Conservation (phyloP, 805 yeast species). For the Metschnikowia borealis region DNA sequence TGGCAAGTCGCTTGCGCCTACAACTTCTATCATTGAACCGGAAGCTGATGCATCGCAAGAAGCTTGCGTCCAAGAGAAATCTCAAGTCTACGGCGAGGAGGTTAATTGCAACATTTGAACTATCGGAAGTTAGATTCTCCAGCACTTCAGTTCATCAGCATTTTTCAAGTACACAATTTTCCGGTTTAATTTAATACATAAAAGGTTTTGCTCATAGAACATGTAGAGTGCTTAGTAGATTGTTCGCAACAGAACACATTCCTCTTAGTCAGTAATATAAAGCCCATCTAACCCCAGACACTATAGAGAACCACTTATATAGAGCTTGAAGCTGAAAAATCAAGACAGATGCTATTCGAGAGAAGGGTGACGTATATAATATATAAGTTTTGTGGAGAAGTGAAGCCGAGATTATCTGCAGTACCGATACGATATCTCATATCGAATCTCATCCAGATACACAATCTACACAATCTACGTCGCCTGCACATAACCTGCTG, state of each 20-base stretch:
- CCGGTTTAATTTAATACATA: background rate
- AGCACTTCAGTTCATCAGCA: background rate
- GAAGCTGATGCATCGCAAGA: background rate
- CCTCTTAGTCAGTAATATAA: no score
- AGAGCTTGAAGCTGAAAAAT: no score
- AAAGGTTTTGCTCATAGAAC: background rate
- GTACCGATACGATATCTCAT: background rate
- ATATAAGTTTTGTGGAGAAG: no score
- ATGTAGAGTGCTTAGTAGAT: no score
- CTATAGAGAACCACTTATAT: no score
- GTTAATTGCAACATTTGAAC: constrained; percentile 1
- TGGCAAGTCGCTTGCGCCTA: background rate
- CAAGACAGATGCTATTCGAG: no score
- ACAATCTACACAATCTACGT: background rate
- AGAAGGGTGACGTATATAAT: background rate
- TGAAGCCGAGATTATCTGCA: background rate
- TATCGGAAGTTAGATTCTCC: background rate
- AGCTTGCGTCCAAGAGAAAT: background rate
- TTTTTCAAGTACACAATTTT: background rate
- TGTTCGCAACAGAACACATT: no score
- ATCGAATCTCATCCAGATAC: background rate
- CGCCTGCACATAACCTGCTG: background rate
- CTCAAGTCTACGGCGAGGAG: constrained; percentile 3
- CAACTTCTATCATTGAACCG: background rate
- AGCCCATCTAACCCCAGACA: no score